These are phyloP conservation scores for Penicillium desertorum DNA, from an alignment of 495 filamentous ascomycete genomes.

Conservation along the genomic window DNA sequence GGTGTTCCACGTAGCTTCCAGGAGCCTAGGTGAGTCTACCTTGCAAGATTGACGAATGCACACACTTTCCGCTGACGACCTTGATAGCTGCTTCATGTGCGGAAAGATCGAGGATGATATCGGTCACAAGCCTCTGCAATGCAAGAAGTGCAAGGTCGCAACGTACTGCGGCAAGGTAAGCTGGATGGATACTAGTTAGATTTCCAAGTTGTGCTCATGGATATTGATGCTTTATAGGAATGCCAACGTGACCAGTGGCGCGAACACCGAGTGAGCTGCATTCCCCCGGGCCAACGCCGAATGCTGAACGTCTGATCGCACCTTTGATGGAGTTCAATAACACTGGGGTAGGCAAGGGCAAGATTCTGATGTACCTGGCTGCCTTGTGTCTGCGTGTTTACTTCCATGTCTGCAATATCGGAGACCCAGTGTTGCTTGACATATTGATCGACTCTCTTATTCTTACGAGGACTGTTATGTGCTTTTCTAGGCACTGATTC, in stretches of 20 bases:
- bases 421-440: background rate
- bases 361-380: background rate
- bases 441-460: background rate
- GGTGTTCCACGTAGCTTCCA: constrained; percentile 8
- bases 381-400: too few species aligned
- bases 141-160: constrained; percentile 4
- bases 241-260: background rate
- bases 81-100: constrained; percentile 9
- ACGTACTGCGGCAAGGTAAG: constrained; percentile 8
- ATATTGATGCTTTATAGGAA: background rate
- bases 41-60: background rate
- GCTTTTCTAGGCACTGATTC: background rate
- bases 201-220: too few species aligned
- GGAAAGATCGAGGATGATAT: constrained; percentile 6
- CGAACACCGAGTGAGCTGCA: background rate
- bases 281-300: background rate
- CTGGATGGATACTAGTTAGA: too few species aligned
- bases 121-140: background rate
- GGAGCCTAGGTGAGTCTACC: background rate
- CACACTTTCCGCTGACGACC: background rate
- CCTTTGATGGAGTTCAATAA: background rate
- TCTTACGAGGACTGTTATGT: background rate
- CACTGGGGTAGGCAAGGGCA: background rate
- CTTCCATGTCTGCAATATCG: background rate
- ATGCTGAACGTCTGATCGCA: background rate